Evolutionary conservation across 176 grass and related monocot species (phyloP).

Genomic region (Sorghum bicolor): DNA sequence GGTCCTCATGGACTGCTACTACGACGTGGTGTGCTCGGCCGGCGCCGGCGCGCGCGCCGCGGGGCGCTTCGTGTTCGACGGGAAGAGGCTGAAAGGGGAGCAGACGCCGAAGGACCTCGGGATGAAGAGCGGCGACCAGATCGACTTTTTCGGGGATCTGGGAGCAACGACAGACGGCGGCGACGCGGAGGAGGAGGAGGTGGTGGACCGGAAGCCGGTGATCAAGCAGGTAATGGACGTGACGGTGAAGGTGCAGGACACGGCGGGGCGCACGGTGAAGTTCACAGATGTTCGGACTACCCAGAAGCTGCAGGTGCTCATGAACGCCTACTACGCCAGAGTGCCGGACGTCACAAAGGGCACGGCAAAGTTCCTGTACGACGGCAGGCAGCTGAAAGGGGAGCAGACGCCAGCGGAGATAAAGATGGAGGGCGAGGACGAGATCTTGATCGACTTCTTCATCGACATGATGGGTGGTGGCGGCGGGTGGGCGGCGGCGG

Average conservation of each 20-base stretch:
- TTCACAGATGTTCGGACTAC: not conserved
- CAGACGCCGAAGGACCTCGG: not conserved
- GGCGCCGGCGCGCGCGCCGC: not conserved
- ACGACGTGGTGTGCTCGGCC: not conserved
- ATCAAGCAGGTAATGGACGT: constrained; percentile 32
- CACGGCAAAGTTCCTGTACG: constrained; percentile 28
- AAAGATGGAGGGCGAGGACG: constrained; percentile 22
- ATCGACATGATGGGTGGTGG: not conserved
- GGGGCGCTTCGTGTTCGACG: not conserved
- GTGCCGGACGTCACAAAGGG: not conserved
- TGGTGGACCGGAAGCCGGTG: constrained; percentile 15
- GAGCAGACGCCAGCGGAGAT: constrained; percentile 23
- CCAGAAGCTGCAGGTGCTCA: constrained; percentile 22
- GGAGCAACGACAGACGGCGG: not conserved
- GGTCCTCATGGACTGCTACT: not conserved
- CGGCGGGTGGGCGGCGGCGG: not conserved
- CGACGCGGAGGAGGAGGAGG: not conserved
- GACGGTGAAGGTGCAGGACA: constrained; percentile 31
- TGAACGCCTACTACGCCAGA: constrained; percentile 30
- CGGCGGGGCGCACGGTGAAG: not conserved
- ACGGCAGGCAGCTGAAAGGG: not conserved
- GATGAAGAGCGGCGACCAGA: not conserved
- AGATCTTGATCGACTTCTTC: constrained; percentile 31
- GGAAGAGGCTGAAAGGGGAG: not conserved
- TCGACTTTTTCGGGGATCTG: not conserved